Evolutionary conservation across 2,329 filamentous ascomycete species (phyloP).

Genomic region (Samsoniella hepiali): DNA sequence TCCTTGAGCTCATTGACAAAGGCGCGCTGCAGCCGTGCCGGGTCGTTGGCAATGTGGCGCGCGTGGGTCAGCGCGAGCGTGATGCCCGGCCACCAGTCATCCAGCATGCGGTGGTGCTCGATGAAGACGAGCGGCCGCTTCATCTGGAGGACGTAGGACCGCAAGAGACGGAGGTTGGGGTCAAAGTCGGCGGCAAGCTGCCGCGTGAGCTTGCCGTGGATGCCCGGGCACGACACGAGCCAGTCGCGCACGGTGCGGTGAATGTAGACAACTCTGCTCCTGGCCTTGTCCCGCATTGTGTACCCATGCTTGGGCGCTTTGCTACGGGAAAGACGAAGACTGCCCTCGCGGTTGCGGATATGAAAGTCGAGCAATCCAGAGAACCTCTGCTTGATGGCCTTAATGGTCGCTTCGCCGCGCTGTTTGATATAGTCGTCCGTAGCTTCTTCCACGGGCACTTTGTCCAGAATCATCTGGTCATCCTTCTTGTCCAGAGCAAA

Average conservation of each 20-base stretch:
- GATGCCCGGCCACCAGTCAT: slow-evolving; percentile 39
- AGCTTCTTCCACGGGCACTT: slow-evolving; percentile 24
- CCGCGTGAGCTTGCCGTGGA: slow-evolving; percentile 22
- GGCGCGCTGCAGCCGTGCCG: slow-evolving; percentile 17
- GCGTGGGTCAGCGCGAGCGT: slow-evolving; percentile 37
- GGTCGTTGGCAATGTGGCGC: slow-evolving; percentile 26
- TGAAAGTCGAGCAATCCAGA: slow-evolving; percentile 29
- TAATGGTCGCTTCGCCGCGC: slow-evolving; percentile 22
- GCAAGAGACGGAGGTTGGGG: slow-evolving; percentile 30
- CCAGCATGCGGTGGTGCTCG: slow-evolving; percentile 36
- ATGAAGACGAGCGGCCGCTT: slow-evolving; percentile 33
- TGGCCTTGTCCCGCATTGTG: neutral
- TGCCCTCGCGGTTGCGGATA: slow-evolving; percentile 19
- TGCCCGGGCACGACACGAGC: slow-evolving; percentile 26
- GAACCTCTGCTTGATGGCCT: slow-evolving; percentile 23
- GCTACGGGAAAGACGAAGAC: slow-evolving; percentile 19
- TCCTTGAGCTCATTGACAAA: slow-evolving; percentile 30
- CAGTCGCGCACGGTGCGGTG: slow-evolving; percentile 36
- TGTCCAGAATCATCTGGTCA: slow-evolving; percentile 20
- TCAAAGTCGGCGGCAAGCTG: slow-evolving; percentile 25
- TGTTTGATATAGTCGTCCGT: slow-evolving; percentile 20
- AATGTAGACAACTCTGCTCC: slow-evolving; percentile 29
- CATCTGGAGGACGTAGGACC: slow-evolving; percentile 34
- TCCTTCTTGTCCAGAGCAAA: slow-evolving; percentile 28
- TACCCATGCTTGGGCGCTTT: slow-evolving; percentile 9